These are phyloP conservation scores for Adansonia gregorii DNA, from an alignment of 441 rosid species.

Conservation along the genomic window DNA sequence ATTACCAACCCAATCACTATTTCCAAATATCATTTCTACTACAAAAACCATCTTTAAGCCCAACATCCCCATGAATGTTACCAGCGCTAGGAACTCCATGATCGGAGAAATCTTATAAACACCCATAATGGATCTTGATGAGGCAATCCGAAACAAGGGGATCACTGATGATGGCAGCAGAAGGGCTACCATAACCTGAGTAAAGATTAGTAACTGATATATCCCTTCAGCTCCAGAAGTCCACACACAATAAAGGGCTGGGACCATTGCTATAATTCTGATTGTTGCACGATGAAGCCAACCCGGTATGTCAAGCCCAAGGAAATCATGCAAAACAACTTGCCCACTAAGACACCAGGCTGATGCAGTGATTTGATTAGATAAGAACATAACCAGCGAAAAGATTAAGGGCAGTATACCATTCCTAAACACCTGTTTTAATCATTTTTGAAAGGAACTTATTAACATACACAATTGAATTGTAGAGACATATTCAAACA, in stretches of 20 bases:
- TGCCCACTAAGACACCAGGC: slow-evolving; percentile 85
- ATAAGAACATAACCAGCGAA: slow-evolving; percentile 63
- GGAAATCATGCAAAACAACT: slow-evolving; percentile 71
- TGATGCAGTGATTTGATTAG: slow-evolving; percentile 75
- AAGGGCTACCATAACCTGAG: slow-evolving; percentile 84
- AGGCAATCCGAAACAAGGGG: slow-evolving; percentile 89
- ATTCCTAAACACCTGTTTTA: slow-evolving; percentile 67
- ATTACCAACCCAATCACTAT: slow-evolving; percentile 88
- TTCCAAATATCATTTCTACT: slow-evolving; percentile 87
- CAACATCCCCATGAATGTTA: slow-evolving; percentile 73
- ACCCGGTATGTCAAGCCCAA: slow-evolving; percentile 74
- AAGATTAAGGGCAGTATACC: slow-evolving; percentile 63
- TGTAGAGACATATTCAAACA: slow-evolving; percentile 2
- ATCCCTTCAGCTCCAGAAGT: slow-evolving; percentile 90
- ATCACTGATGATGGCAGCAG: slow-evolving; percentile 90
- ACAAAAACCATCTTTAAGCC: slow-evolving; percentile 79
- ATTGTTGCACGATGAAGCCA: slow-evolving; percentile 91
- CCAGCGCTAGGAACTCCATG: slow-evolving; percentile 67
- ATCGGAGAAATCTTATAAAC: slow-evolving; percentile 72
- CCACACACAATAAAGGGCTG: slow-evolving; percentile 86
- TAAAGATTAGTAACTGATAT: slow-evolving; percentile 81
- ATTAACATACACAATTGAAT: slow-evolving; percentile 29
- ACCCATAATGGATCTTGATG: slow-evolving; percentile 93
- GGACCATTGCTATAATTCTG: slow-evolving; percentile 79
- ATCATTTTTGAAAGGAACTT: slow-evolving; percentile 15